Evolutionary conservation across 2,329 filamentous ascomycete species (phyloP), one percentile per base, ranked within the genome.

Genomic region (Pseudogymnoascus sp.): DNA sequence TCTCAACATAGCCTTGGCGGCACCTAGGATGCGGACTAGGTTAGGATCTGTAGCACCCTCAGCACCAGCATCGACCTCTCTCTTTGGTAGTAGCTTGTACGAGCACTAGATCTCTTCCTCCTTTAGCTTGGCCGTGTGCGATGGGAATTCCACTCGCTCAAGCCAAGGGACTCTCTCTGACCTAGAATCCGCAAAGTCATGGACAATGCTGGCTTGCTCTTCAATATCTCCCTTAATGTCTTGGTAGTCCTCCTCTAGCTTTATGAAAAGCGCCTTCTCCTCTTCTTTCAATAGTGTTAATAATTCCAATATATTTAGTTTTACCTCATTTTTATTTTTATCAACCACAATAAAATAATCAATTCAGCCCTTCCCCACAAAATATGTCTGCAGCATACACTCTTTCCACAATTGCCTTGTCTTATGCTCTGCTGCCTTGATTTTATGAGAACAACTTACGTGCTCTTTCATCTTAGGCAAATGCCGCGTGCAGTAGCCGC

Each of bases 11-110:
- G 58, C 62, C 55, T 66, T 16, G n/a, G 60, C 55, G 3, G 37
- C 35, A 60, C 31, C 61, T 38, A 66, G 38, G 23, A 66, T 64
- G 16, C 63, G 59, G n/a, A 60, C 33, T 4, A 65, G 63, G 19
- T 62, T 14, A 2, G 52, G 64, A 60, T 66, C 52, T 26, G 45
- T 16, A 49, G 60, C 52, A 37, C 59, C 38, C 37, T 59, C 21
- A 29, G 16, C 12, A 41, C 23, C 59, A 4, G 31, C 19, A 39
- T 66, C 55, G 2, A 61, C 23, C 29, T 63, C 60, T 52, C 62
- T 63, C 61, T 65, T 63, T 16, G 11, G 35, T 49, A 21, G 62
- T 37, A 64, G 61, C 60, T 65, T 61, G 33, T 67, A 66, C 12
- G 45, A 63, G 43, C 33, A 8, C 61, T 19, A 41, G 43, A 65